A percentile compares a stretch with the other conserved stretches of the same genome.
These are phyloP conservation scores for Penicillium sp. DNA, from an alignment of 2,329 filamentous ascomycete species.

Conservation along the genomic window DNA sequence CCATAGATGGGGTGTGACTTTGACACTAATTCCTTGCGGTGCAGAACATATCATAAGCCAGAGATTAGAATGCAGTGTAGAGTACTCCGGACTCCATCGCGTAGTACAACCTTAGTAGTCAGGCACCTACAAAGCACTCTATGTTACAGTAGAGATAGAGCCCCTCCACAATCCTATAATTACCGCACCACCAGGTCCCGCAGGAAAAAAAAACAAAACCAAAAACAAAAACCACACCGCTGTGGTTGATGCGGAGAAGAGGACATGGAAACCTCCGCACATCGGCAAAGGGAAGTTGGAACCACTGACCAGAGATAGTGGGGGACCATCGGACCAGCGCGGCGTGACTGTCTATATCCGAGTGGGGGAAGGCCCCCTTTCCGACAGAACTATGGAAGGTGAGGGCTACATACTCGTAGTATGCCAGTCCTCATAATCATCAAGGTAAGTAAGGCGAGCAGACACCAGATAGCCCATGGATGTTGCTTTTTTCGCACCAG, in stretches of 20 bases:
- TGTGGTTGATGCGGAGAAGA: conserved; percentile 27
- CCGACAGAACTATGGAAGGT: neutral
- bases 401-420: neutral
- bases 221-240: conserved; percentile 26
- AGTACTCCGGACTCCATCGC: neutral
- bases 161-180: neutral
- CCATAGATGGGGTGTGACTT: neutral
- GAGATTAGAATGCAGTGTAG: neutral
- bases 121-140: neutral
- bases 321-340: conserved; percentile 17
- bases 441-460: conserved; percentile 6
- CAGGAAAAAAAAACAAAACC: neutral
- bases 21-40: neutral
- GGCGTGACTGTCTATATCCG: conserved; percentile 12
- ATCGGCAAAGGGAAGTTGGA: conserved; percentile 12
- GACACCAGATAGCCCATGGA: neutral
- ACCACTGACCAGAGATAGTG: conserved; percentile 5
- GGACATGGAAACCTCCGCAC: conserved; percentile 21
- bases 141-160: neutral
- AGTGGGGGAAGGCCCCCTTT: conserved; percentile 13
- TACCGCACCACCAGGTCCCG: neutral
- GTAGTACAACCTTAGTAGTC: neutral
- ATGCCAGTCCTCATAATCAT: neutral
- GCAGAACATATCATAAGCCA: neutral
- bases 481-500: conserved; percentile 5